A percentile compares a stretch with the other conserved stretches of the same genome.
phyloP scores from a whole-genome alignment of 257 asterid genomes.

The Orobanche coerulescens region DNA sequence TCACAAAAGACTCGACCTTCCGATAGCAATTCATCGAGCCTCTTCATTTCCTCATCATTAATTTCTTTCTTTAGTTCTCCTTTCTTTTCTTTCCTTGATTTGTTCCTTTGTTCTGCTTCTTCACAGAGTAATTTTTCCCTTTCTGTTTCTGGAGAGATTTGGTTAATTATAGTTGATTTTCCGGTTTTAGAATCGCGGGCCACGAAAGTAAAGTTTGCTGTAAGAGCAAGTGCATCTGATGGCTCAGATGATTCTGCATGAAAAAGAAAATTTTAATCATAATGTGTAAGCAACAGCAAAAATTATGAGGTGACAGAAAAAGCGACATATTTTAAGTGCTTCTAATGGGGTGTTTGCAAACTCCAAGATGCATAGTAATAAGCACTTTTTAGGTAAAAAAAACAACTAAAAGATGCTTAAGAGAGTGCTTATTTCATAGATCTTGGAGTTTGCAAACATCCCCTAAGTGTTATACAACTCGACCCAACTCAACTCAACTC shows the following conservation, averaged over 20 bases:
- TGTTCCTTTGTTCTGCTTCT: conserved; percentile 83
- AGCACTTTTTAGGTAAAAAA: too few species aligned
- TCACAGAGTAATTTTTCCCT: conserved; percentile 58
- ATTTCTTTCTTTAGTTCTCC: conserved; percentile 47
- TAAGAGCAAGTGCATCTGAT: conserved; percentile 53
- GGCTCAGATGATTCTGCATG: conserved; percentile 39
- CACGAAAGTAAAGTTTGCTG: conserved; percentile 91
- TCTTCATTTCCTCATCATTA: conserved; percentile 39
- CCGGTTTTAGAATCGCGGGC: conserved; percentile 84
- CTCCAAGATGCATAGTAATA: too few species aligned
- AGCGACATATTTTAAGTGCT: too few species aligned
- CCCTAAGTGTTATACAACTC: too few species aligned
- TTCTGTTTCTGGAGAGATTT: conserved; percentile 63
- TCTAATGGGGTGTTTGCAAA: too few species aligned
- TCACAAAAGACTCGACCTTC: conserved; percentile 80
- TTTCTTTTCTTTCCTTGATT: conserved; percentile 49
- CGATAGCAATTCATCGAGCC: conserved; percentile 49
- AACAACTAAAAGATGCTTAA: too few species aligned
- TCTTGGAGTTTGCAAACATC: too few species aligned
- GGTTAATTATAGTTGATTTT: conserved; percentile 74
- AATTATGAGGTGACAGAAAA: neutral
- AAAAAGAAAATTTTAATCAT: conserved; percentile 11
- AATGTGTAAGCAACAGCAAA: conserved; percentile 8
- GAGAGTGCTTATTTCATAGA: too few species aligned
- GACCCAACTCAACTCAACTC: too few species aligned